These are phyloP conservation scores for Berkeleyomyces basicola DNA, from an alignment of 2,329 filamentous ascomycete species.

Conservation along the genomic window DNA sequence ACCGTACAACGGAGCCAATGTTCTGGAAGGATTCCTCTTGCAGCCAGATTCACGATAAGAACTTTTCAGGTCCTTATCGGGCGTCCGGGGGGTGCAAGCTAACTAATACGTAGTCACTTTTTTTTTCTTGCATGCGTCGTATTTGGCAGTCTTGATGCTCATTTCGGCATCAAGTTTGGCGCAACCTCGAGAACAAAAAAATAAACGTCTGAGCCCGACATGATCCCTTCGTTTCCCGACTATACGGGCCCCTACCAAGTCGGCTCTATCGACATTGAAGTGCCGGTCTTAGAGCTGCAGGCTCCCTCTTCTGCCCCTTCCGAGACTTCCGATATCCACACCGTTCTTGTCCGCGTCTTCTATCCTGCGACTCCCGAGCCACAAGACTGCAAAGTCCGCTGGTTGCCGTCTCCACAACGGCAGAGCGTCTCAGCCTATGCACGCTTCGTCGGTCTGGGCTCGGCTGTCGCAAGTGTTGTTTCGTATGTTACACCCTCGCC, in stretches of 20 bases:
- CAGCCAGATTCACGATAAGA: background rate
- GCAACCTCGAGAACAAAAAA: background rate
- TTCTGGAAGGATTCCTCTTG: background rate
- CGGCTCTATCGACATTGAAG: slow-evolving; percentile 65
- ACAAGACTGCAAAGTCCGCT: slow-evolving; percentile 44
- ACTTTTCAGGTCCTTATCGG: background rate
- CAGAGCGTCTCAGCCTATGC: slow-evolving; percentile 61
- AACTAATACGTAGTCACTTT: background rate
- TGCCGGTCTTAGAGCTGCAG: slow-evolving; percentile 46
- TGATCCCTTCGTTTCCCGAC: slow-evolving; percentile 51
- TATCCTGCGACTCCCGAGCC: slow-evolving; percentile 49
- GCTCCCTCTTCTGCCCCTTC: slow-evolving; percentile 37
- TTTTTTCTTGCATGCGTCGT: background rate
- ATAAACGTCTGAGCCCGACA: background rate
- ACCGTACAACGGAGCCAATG: background rate
- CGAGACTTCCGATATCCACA: slow-evolving; percentile 43
- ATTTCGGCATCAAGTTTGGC: background rate
- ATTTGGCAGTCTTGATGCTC: background rate
- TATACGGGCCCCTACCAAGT: slow-evolving; percentile 67
- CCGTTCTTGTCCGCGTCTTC: slow-evolving; percentile 66
- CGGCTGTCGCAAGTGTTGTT: slow-evolving; percentile 38
- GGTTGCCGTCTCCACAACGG: slow-evolving; percentile 63
- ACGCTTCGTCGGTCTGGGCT: slow-evolving; percentile 53
- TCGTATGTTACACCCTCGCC: slow-evolving; percentile 30
- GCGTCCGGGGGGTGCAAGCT: background rate